phyloP scores from a whole-genome alignment of 768 basidiomycete species.

The Panaeolus papilionaceus region DNA sequence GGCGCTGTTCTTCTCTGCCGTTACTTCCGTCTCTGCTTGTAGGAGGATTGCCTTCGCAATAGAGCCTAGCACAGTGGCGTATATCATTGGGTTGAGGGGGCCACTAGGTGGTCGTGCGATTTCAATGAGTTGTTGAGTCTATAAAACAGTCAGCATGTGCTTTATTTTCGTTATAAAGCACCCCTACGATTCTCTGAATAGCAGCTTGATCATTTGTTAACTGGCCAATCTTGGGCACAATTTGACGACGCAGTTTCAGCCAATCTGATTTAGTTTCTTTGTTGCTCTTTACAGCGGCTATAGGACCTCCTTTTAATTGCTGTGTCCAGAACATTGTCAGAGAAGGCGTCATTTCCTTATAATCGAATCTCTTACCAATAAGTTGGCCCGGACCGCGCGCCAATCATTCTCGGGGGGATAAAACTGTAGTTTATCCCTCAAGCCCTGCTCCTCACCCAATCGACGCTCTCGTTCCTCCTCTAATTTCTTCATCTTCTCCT shows the following conservation, averaged over 20 bases:
- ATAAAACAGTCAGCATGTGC: constrained; percentile 16
- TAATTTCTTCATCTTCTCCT: constrained; percentile 41
- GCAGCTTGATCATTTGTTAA: constrained; percentile 72
- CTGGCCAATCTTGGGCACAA: constrained; percentile 89
- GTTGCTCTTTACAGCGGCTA: constrained; percentile 68
- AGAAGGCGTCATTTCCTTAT: constrained; percentile 4
- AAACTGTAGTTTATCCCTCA: constrained; percentile 51
- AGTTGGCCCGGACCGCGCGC: constrained; percentile 55
- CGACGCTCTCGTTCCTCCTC: constrained; percentile 39
- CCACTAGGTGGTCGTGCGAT: constrained; percentile 39
- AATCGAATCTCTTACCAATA: constrained; percentile 51
- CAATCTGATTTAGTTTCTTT: constrained; percentile 62
- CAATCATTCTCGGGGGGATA: constrained; percentile 69
- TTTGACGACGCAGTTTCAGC: constrained; percentile 73
- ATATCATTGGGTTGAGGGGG: constrained; percentile 50
- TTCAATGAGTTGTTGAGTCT: constrained; percentile 47
- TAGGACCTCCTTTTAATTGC: constrained; percentile 67
- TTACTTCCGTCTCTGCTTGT: constrained; percentile 93
- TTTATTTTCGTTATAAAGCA: constrained; percentile 19
- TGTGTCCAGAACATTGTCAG: constrained; percentile 34
- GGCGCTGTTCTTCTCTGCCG: constrained; percentile 86
- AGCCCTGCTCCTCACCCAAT: constrained; percentile 44
- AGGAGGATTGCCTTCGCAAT: constrained; percentile 86
- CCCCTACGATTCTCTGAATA: constrained; percentile 70
- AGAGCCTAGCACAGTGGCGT: constrained; percentile 83